Conservation (phyloP, 2,329 filamentous ascomycete species). For the Mycogone perniciosa region DNA sequence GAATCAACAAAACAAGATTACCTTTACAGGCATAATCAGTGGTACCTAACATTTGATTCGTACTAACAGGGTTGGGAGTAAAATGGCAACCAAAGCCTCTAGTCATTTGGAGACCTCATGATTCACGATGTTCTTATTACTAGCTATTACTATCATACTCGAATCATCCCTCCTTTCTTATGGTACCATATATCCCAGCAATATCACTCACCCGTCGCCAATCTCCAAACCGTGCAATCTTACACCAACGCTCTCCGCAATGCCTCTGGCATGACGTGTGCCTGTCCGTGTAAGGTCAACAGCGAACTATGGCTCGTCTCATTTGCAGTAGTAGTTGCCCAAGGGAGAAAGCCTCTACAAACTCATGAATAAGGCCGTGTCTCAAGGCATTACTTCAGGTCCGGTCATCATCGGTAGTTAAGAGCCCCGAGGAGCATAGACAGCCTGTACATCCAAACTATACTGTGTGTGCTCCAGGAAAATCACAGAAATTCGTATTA, state of each 20-base stretch:
- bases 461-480: too few species aligned
- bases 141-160: too few species aligned
- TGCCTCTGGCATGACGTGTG: conserved; percentile 61
- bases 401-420: conserved; percentile 57
- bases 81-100: too few species aligned
- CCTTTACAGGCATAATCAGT: too few species aligned
- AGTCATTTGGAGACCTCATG: too few species aligned
- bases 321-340: conserved; percentile 67
- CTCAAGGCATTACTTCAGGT: conserved; percentile 63
- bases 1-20: too few species aligned
- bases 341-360: conserved; percentile 68
- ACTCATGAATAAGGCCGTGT: conserved; percentile 59
- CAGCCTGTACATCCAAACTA: too few species aligned
- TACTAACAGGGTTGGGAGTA: too few species aligned
- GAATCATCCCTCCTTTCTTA: conserved; percentile 66
- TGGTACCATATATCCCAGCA: conserved; percentile 74
- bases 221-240: conserved; percentile 59
- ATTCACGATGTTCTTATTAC: too few species aligned
- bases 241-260: conserved; percentile 59
- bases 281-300: conserved; percentile 82
- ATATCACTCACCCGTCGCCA: conserved; percentile 68
- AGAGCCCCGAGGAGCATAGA: background rate
- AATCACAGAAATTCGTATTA: too few species aligned
- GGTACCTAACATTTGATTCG: too few species aligned
- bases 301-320: conserved; percentile 73